Base-by-base conservation (phyloP, 75 land plant species). In the Azolla pinnata region DNA sequence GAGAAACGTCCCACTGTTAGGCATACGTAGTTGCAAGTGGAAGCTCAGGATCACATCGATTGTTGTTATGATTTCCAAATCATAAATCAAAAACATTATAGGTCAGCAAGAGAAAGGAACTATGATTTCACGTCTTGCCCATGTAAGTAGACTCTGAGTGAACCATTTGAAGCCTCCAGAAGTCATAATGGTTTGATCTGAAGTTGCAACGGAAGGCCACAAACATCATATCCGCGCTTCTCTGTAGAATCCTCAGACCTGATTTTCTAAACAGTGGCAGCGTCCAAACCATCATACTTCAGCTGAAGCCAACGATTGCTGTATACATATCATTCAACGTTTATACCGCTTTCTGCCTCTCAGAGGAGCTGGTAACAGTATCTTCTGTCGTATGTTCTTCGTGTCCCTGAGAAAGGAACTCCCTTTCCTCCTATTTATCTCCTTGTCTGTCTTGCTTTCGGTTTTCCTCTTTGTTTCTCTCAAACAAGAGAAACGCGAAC, bases 71-170 rank as follows among this genome's bases (percentile, higher is more conserved):
- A 4, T 46, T 14, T 38, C 42, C 7, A 38, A 38, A 46, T 18
- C 49, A 46, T 18, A 46, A 2, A 38, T 8, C 12, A 38, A 38
- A 38, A 8, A 38, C 7, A 38, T 38, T 7, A 8, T 38, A 8
- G 12, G 7, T 46, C 49, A 2, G 14, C 2, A 3, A 17, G n/a
- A 2, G 21, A 46, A 46, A 23, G 21, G 21, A 46, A 46, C 21
- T 46, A 23, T 46, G 23, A 46, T 18, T 46, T 46, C 49, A 46
- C 49, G 49, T 46, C 49, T 46, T 46, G 49, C 49, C 49, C n/a
- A 46, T 18, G 14, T 46, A 4, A 3, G 49, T 46, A 4, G 49
- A 46, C 21, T 46, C 49, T 4, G 49, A 46, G 21, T 4, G 49
- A 23, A 46, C 17, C 49, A 46, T 46, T 23, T 17, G 4, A 4